Evolutionary conservation across 2,329 filamentous ascomycete genomes (phyloP), one percentile per base, ranked within the genome.

Genomic region (Geosmithia flava): DNA sequence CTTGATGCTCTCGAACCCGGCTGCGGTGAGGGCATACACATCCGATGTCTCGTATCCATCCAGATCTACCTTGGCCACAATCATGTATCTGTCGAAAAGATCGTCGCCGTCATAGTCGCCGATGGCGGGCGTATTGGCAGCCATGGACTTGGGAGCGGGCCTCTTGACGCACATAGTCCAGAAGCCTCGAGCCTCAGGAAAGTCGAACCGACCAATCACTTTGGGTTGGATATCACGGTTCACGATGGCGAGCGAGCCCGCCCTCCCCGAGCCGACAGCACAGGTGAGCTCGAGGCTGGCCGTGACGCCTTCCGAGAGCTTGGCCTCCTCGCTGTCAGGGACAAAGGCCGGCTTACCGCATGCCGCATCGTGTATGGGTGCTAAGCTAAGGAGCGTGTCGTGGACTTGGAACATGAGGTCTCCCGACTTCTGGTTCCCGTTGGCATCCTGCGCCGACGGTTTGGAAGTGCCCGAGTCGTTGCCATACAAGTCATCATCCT

Each of bases 91-190:
- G 61, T 91, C 84, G 55, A 83, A 82, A 53, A 83, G 78, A 3
- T 75, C 74, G 42, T 80, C 74, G 1, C 69, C 64, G 43, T 76
- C 75, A 52, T 75, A 79, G 50, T 81, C 44, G n/a, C 65, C 68
- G 2, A 68, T 68, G 2, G 76, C 67, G 2, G 74, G 67, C 2
- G 75, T 64, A 13, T 69, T 69, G 8, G 69, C 63, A 3, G 72
- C 73, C 15, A 81, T 58, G 1, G 71, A 39, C 16, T 83, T 83
- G 1, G 80, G 74, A n/a, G 79, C 67, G 15, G 81, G 74, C 57
- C 81, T 85, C 53, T 80, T 82, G 10, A 79, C 81, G 53, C 74
- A 77, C 58, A 95, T 77, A 43, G 88, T 85, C 91, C 91, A 97
- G 50, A 94, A 75, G 1, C 81, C 82, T 49, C 82, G 75, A 1